phyloP scores from a whole-genome alignment of 805 yeast genomes.

The Ogataea nonfermentans region DNA sequence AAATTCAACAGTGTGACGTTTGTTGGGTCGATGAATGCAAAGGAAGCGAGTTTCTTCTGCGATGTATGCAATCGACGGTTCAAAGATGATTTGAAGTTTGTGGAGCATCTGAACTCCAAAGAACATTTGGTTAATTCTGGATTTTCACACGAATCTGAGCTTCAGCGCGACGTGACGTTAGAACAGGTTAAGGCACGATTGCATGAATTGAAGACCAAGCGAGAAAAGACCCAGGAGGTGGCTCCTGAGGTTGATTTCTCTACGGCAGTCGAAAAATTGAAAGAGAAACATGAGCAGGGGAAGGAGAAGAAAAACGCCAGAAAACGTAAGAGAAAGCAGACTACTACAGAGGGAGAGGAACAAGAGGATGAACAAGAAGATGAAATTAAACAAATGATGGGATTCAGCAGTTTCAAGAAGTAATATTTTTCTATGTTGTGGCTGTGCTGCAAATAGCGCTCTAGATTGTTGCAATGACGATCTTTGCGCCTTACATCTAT shows the following conservation, averaged over 20 bases:
- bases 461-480: constrained; percentile 19
- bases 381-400: constrained; percentile 48
- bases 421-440: not conserved
- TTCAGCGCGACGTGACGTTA: constrained; percentile 41
- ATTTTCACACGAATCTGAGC: constrained; percentile 18
- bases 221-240: constrained; percentile 23
- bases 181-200: constrained; percentile 47
- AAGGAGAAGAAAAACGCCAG: constrained; percentile 28
- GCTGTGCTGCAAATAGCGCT: constrained; percentile 5
- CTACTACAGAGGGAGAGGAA: constrained; percentile 17
- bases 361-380: constrained; percentile 17
- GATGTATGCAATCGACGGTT: constrained; percentile 75
- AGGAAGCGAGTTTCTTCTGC: constrained; percentile 82
- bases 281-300: constrained; percentile 38
- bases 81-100: constrained; percentile 76
- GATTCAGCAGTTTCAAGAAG: constrained; percentile 39
- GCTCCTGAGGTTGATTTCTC: constrained; percentile 34
- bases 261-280: constrained; percentile 41
- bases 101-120: constrained; percentile 80
- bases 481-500: constrained; percentile 31
- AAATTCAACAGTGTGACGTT: constrained; percentile 24
- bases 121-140: constrained; percentile 54
- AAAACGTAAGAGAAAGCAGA: constrained; percentile 26
- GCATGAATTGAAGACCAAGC: constrained; percentile 33
- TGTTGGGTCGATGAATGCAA: constrained; percentile 28